phyloP scores from a whole-genome alignment of 2,329 filamentous ascomycete species.

The Bipolaris oryzae region DNA sequence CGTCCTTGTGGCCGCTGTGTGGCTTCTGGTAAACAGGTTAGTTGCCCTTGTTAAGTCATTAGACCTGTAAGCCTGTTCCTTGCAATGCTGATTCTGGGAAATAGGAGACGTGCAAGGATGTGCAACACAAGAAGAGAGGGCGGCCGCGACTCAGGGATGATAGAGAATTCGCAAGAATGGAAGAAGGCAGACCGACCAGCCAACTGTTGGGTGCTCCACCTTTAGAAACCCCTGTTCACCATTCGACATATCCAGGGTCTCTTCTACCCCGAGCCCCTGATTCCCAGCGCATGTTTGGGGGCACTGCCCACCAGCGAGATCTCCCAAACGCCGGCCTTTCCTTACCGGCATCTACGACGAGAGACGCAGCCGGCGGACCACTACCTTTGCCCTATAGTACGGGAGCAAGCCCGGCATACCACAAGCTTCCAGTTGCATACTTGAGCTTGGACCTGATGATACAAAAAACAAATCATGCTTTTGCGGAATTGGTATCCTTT shows the following conservation, averaged over 20 bases:
- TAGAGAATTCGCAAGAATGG: conserved; percentile 41
- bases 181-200: conserved; percentile 37
- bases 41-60: conserved; percentile 22
- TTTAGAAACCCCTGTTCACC: conserved; percentile 30
- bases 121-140: conserved; percentile 85
- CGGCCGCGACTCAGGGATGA: conserved; percentile 75
- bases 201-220: conserved; percentile 33
- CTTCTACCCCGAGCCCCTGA: conserved; percentile 34
- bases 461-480: conserved; percentile 53
- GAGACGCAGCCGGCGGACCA: conserved; percentile 20
- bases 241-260: conserved; percentile 27
- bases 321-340: conserved; percentile 23
- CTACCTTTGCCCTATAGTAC: conserved; percentile 28
- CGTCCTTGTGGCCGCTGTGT: conserved; percentile 79
- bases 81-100: conserved; percentile 9
- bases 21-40: conserved; percentile 72
- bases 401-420: conserved; percentile 36
- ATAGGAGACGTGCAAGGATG: conserved; percentile 78
- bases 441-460: conserved; percentile 57
- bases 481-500: conserved; percentile 52
- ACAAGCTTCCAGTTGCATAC: conserved; percentile 47
- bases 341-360: conserved; percentile 20
- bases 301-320: conserved; percentile 25
- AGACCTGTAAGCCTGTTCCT: not conserved
- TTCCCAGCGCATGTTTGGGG: conserved; percentile 26